These are phyloP conservation scores for Pichia deserticola DNA, from an alignment of 805 yeast species.

Conservation along the genomic window DNA sequence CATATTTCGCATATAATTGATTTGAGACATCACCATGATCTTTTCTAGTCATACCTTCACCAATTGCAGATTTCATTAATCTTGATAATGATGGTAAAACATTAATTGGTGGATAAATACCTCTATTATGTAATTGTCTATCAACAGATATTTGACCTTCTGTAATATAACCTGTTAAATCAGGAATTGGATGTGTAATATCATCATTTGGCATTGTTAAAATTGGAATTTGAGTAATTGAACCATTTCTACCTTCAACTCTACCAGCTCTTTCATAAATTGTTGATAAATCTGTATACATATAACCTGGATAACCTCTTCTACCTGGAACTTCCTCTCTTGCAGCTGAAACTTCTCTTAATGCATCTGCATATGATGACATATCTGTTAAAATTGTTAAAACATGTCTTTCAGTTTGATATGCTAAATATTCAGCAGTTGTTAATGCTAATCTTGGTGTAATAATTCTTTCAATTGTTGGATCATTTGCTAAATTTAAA, in stretches of 20 bases:
- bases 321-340: constrained; percentile 99
- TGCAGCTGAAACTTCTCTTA: constrained; percentile 99
- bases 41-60: constrained; percentile 99
- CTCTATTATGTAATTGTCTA: constrained; percentile 92
- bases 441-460: constrained; percentile 98
- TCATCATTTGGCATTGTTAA: constrained; percentile 99
- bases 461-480: constrained; percentile 98
- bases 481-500: constrained; percentile 97
- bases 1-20: constrained; percentile 97
- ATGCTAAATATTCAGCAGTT: constrained; percentile 96
- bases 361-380: constrained; percentile 99
- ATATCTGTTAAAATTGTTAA: constrained; percentile 96
- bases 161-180: constrained; percentile 98
- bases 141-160: constrained; percentile 98
- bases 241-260: constrained; percentile 99
- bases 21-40: constrained; percentile 99
- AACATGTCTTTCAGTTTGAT: constrained; percentile 98
- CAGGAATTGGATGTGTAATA: constrained; percentile 99
- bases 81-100: constrained; percentile 96
- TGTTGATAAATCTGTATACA: constrained; percentile 99
- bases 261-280: constrained; percentile 99
- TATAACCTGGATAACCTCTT: constrained; percentile 99
- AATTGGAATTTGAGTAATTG: constrained; percentile 97
- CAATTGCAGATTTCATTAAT: constrained; percentile 98
- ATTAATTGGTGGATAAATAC: constrained; percentile 98